These are phyloP conservation scores for Metschnikowia gruessii DNA, from an alignment of 805 yeast genomes.

Conservation along the genomic window DNA sequence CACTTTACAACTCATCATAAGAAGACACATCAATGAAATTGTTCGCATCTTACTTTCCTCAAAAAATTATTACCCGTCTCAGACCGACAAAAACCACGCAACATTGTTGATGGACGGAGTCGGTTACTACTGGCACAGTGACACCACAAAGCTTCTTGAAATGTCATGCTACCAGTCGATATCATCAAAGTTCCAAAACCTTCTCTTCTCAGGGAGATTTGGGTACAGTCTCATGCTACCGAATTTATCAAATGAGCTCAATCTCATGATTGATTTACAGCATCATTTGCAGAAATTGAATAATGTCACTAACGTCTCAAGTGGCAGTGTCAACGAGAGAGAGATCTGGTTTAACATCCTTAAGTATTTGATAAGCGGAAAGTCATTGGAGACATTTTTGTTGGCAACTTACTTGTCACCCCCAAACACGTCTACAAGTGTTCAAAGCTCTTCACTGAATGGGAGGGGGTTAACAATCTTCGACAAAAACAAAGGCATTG, in stretches of 20 bases:
- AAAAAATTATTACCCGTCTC: conserved; percentile 31
- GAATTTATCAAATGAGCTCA: conserved; percentile 39
- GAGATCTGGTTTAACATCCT: conserved; percentile 43
- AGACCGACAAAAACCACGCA: conserved; percentile 18
- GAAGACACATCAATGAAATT: conserved; percentile 45
- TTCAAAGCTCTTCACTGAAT: conserved; percentile 36
- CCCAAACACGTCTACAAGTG: conserved; percentile 38
- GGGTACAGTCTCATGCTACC: conserved; percentile 34
- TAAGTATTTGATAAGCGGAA: conserved; percentile 42
- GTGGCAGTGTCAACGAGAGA: conserved; percentile 22
- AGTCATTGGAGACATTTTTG: conserved; percentile 39
- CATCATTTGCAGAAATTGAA: conserved; percentile 40
- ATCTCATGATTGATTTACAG: conserved; percentile 42
- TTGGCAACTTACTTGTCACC: conserved; percentile 41
- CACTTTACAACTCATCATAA: conserved; percentile 41
- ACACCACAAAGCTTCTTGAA: conserved; percentile 39
- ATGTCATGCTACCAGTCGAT: conserved; percentile 41
- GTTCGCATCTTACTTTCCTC: conserved; percentile 37
- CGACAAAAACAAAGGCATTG: conserved; percentile 46
- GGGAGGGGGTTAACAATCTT: conserved; percentile 42
- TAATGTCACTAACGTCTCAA: conserved; percentile 14
- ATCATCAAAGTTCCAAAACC: conserved; percentile 33
- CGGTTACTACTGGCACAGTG: conserved; percentile 44
- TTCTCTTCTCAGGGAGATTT: conserved; percentile 32
- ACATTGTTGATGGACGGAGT: conserved; percentile 39